Evolutionary conservation across 306 rosid genomes (phyloP).

Genomic region (Lathyrus tuberosus): DNA sequence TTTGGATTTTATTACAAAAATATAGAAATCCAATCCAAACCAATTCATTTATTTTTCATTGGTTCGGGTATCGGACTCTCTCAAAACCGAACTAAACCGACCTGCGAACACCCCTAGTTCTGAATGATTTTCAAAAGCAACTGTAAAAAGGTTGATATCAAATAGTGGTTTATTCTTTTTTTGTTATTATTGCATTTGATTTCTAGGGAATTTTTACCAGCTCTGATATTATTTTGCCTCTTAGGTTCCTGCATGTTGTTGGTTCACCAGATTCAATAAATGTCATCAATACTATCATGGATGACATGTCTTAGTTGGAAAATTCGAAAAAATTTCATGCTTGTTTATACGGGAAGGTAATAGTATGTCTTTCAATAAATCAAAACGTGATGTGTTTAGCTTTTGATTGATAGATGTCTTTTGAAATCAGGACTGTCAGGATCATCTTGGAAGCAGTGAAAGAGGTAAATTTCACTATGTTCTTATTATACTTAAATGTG

Average conservation of each 20-base stretch:
- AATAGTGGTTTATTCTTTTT: constrained; percentile 29
- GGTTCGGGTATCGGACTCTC: no score
- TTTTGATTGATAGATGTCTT: constrained; percentile 40
- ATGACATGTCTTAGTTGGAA: constrained; percentile 88
- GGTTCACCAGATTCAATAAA: no score
- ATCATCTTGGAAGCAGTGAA: no score
- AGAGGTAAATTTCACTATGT: no score
- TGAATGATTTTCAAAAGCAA: constrained; percentile 84
- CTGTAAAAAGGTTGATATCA: constrained; percentile 69
- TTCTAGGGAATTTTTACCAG: constrained; percentile 8
- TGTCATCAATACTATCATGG: constrained; percentile 49
- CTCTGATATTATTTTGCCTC: constrained; percentile 39
- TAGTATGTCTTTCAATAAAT: constrained; percentile 37
- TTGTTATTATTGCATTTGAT: constrained; percentile 25
- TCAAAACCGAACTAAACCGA: no score
- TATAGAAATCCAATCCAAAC: no score
- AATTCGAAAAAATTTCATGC: constrained; percentile 80
- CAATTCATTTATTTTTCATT: no score
- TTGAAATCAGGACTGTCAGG: constrained; percentile 47
- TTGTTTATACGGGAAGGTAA: constrained; percentile 86
- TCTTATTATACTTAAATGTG: no score
- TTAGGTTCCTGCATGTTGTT: no score
- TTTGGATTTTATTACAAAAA: no score
- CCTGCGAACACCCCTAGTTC: constrained; percentile 57
- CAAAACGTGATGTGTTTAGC: constrained; percentile 30